Evolutionary conservation across 768 basidiomycete genomes (phyloP).

Genomic region (Macrolepiota dolichaula): DNA sequence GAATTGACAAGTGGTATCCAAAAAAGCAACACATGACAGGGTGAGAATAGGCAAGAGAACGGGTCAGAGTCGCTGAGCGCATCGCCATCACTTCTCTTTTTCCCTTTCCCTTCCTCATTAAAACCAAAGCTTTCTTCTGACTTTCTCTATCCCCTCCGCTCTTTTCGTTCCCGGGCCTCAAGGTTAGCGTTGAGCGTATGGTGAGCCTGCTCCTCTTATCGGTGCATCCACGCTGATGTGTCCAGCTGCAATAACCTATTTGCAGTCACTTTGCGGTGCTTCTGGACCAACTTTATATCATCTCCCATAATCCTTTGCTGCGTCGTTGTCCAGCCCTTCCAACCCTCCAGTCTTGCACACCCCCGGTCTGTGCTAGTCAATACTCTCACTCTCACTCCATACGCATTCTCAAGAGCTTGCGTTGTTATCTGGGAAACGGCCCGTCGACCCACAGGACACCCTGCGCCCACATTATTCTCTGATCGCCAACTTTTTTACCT

Average conservation of each 20-base stretch:
- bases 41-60: not conserved
- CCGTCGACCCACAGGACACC: not conserved
- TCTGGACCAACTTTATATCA: constrained; percentile 3
- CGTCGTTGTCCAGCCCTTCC: not conserved
- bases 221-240: not conserved
- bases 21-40: constrained; percentile 5
- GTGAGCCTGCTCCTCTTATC: not conserved
- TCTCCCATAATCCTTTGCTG: not conserved
- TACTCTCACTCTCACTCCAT: not conserved
- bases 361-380: not conserved
- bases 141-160: not conserved
- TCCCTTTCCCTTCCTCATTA: not conserved
- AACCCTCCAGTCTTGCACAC: too few species aligned
- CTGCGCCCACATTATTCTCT: not conserved
- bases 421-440: not conserved
- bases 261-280: not conserved
- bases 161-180: not conserved
- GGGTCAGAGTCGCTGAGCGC: not conserved
- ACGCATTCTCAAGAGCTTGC: not conserved
- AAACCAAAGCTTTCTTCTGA: not conserved
- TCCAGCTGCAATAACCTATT: not conserved
- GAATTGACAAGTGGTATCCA: not conserved
- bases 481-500: not conserved
- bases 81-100: not conserved
- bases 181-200: not conserved